A percentile compares a stretch with the other conserved stretches of the same genome.
Conservation (phyloP, 768 basidiomycete genomes). For the Astraeus odoratus region DNA sequence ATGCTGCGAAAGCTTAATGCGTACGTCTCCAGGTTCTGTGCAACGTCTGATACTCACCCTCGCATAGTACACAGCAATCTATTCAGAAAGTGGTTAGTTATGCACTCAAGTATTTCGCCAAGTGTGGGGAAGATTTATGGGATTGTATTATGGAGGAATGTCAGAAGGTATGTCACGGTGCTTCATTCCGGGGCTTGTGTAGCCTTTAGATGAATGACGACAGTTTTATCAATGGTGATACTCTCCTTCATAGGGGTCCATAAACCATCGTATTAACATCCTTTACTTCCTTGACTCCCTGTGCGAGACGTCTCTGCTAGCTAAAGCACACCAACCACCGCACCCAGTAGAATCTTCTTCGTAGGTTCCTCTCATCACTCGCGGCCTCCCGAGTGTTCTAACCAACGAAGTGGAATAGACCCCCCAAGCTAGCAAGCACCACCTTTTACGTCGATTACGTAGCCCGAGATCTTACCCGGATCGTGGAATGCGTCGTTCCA, state of each 20-base stretch:
- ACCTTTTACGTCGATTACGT: constrained; percentile 76
- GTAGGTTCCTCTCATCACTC: constrained; percentile 8
- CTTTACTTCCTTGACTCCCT: constrained; percentile 86
- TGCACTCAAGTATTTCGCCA: constrained; percentile 76
- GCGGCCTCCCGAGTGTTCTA: neutral
- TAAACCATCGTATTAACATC: constrained; percentile 91
- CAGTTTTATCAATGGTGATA: neutral
- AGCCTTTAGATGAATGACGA: neutral
- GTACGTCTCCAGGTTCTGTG: constrained; percentile 23
- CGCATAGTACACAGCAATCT: constrained; percentile 72
- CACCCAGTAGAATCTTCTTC: constrained; percentile 14
- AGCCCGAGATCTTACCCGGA: constrained; percentile 65
- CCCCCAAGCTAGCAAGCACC: constrained; percentile 27
- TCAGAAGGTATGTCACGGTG: constrained; percentile 52
- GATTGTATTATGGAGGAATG: constrained; percentile 90
- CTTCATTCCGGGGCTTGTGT: neutral
- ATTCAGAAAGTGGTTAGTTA: constrained; percentile 85
- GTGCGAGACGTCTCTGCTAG: constrained; percentile 69
- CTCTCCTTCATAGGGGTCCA: constrained; percentile 50
- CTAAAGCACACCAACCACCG: constrained; percentile 46
- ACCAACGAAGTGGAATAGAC: constrained; percentile 27
- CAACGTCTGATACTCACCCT: neutral
- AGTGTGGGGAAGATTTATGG: constrained; percentile 90
- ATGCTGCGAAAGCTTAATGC: constrained; percentile 60
- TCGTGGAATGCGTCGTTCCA: constrained; percentile 84